A percentile compares a stretch with the other conserved stretches of the same genome.
Conservation (phyloP, 2,329 filamentous ascomycete species). For the Pseudonectria buxi region DNA sequence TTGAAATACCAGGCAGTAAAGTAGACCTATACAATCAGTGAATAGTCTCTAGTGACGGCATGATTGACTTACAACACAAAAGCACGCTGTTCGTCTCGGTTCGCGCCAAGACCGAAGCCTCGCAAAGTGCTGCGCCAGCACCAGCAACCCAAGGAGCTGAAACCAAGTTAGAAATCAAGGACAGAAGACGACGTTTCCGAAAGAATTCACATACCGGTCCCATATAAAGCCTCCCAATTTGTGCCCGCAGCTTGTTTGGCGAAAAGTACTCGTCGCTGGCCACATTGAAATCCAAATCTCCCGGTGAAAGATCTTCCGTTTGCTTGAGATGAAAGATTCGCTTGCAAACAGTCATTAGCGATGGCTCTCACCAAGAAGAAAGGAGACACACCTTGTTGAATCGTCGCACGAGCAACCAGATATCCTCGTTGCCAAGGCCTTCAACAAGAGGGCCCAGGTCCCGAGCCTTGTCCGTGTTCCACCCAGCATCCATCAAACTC, state of each 20-base stretch:
- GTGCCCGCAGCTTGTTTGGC: constrained; percentile 71
- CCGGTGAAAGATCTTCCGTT: neutral
- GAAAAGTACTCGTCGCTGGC: constrained; percentile 74
- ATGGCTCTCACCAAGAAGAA: neutral
- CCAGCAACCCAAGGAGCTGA: constrained; percentile 2
- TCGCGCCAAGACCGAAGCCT: constrained; percentile 73
- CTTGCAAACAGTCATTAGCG: neutral
- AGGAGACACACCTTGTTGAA: constrained; percentile 6
- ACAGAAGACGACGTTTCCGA: constrained; percentile 34
- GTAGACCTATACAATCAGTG: constrained; percentile 31
- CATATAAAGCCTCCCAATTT: constrained; percentile 71
- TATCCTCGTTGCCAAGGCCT: constrained; percentile 4
- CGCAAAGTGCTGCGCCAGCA: constrained; percentile 55
- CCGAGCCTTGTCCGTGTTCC: neutral
- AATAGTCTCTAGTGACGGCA: constrained; percentile 17
- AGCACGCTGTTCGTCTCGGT: constrained; percentile 47
- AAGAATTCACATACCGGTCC: constrained; percentile 54
- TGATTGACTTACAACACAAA: constrained; percentile 20
- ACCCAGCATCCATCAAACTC: constrained; percentile 1
- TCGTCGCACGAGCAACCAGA: constrained; percentile 7
- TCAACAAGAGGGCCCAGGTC: neutral
- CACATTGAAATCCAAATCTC: constrained; percentile 8
- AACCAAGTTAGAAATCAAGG: constrained; percentile 33
- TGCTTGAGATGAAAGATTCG: constrained; percentile 8
- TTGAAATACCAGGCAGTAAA: constrained; percentile 61